A percentile compares a stretch with the other conserved stretches of the same genome.
Conservation (phyloP, 75 land plant genomes). For the Isoetes taiwanensis region DNA sequence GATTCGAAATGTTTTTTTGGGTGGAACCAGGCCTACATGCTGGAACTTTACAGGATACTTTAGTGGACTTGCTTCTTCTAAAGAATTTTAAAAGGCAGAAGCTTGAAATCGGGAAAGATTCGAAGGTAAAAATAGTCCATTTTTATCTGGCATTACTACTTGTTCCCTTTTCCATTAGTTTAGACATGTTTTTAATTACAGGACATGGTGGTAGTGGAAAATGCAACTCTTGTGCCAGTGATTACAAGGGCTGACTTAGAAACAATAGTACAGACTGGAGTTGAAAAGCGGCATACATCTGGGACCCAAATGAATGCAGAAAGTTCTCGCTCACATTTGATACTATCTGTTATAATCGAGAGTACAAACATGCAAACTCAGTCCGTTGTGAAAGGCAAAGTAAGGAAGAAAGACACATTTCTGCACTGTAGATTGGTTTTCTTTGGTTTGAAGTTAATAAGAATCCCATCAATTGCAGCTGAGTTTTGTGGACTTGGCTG, state of each 20-base stretch:
- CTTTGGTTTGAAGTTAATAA: not conserved
- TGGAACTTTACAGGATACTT: conserved; percentile 92
- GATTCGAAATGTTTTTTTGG: too few species aligned
- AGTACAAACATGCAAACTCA: conserved; percentile 92
- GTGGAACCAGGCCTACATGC: conserved; percentile 93
- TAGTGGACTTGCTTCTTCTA: conserved; percentile 73
- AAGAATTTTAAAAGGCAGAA: conserved; percentile 54
- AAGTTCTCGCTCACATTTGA: conserved; percentile 93
- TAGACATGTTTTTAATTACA: conserved; percentile 8
- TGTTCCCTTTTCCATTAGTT: not conserved
- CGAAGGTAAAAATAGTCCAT: conserved; percentile 47
- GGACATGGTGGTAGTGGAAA: conserved; percentile 91
- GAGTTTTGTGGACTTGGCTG: conserved; percentile 97
- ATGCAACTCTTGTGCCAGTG: conserved; percentile 48
- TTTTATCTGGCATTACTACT: not conserved
- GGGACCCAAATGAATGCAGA: conserved; percentile 97
- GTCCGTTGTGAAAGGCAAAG: conserved; percentile 81
- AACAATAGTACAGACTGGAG: conserved; percentile 48
- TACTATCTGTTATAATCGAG: conserved; percentile 77
- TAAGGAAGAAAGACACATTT: conserved; percentile 18
- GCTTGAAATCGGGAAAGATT: conserved; percentile 85
- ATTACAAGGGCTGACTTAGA: conserved; percentile 57
- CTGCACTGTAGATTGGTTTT: not conserved
- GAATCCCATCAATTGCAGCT: conserved; percentile 33
- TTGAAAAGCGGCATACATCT: conserved; percentile 62